Evolutionary conservation across 192 early-diverging fungal genomes (phyloP).

Genomic region (Coemansia sp.): DNA sequence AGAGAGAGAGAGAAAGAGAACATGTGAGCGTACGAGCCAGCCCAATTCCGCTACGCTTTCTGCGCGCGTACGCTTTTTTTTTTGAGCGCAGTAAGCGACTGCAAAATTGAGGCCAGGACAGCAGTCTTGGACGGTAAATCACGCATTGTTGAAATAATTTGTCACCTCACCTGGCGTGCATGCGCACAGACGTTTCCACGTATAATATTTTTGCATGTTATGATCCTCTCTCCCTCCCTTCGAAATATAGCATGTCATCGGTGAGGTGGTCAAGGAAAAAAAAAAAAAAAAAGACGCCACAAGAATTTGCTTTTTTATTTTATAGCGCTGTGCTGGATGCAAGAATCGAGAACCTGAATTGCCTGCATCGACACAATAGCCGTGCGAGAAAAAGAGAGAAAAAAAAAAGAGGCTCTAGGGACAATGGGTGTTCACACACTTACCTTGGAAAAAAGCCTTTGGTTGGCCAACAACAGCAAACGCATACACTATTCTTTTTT

Average conservation of each 20-base stretch:
- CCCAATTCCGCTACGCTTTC: not conserved
- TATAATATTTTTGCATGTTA: not conserved
- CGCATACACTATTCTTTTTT: slow-evolving; percentile 2
- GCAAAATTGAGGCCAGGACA: not conserved
- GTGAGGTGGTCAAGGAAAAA: not conserved
- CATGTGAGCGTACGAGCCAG: not conserved
- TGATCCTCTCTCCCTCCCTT: not conserved
- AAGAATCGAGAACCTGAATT: not conserved
- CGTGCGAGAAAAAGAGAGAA: not conserved
- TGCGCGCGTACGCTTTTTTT: not conserved
- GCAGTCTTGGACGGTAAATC: not conserved
- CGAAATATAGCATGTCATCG: not conserved
- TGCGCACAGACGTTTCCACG: not conserved
- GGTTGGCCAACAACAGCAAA: slow-evolving; percentile 2
- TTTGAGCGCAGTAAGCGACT: slow-evolving; percentile 1
- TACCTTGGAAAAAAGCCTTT: slow-evolving; percentile 7
- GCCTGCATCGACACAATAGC: slow-evolving; percentile 7
- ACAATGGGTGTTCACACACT: slow-evolving; percentile 1
- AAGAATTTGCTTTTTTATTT: no score
- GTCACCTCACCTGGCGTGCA: not conserved
- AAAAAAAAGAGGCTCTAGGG: not conserved
- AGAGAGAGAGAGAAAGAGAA: not conserved
- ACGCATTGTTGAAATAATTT: not conserved
- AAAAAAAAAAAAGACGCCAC: not conserved
- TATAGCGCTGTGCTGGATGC: not conserved